Evolutionary conservation across 2,329 filamentous ascomycete species (phyloP).

Genomic region (Phaeosphaeriaceae sp.): DNA sequence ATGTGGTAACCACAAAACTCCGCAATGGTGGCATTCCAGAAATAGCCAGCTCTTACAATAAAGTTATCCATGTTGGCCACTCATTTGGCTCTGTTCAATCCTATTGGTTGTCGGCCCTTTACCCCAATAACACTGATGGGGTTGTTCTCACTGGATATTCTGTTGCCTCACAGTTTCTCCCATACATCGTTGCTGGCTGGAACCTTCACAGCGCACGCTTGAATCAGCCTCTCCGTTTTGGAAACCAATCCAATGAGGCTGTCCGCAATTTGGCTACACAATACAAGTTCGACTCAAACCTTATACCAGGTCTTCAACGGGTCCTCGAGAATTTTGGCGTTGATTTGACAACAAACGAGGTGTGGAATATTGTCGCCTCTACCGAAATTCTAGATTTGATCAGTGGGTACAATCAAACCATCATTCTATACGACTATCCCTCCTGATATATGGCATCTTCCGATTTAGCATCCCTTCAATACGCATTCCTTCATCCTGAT

Average conservation of each 20-base stretch:
- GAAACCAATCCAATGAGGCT: constrained; percentile 30
- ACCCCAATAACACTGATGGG: constrained; percentile 63
- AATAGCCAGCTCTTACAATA: constrained; percentile 47
- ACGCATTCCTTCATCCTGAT: constrained; percentile 56
- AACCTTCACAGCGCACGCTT: constrained; percentile 57
- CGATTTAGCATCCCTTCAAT: constrained; percentile 58
- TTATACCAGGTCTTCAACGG: constrained; percentile 24
- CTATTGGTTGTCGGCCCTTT: constrained; percentile 60
- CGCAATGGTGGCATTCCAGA: constrained; percentile 55
- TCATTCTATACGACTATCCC: constrained; percentile 36
- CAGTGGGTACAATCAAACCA: constrained; percentile 37
- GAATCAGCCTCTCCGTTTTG: constrained; percentile 51
- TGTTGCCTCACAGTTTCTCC: constrained; percentile 53
- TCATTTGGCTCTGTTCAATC: constrained; percentile 67
- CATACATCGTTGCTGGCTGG: constrained; percentile 53
- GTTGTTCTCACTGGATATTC: constrained; percentile 68
- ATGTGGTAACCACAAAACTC: constrained; percentile 59
- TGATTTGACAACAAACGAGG: constrained; percentile 21
- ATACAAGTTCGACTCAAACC: constrained; percentile 15
- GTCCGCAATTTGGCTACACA: constrained; percentile 13
- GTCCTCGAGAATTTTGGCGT: constrained; percentile 23
- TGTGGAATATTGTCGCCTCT: constrained; percentile 35
- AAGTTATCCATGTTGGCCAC: constrained; percentile 67
- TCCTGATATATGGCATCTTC: constrained; percentile 62
- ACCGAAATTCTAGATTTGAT: constrained; percentile 41